These are phyloP conservation scores for Paecilomyces variotii DNA, from an alignment of 2,329 filamentous ascomycete genomes.

Conservation along the genomic window DNA sequence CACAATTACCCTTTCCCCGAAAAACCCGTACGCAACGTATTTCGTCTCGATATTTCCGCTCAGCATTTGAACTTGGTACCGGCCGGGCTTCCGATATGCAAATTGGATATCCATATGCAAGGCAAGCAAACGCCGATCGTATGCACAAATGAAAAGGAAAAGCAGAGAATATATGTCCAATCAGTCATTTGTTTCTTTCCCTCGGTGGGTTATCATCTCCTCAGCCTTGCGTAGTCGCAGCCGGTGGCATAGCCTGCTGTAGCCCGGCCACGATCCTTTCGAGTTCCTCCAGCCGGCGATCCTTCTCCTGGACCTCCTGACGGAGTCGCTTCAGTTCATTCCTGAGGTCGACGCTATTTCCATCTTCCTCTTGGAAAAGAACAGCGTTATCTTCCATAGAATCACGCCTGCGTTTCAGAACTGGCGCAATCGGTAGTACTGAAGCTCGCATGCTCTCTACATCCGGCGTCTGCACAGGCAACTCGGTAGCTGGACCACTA, in stretches of 20 bases:
- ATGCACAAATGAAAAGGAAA: constrained; percentile 20
- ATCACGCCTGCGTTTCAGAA: constrained; percentile 29
- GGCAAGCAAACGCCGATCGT: constrained; percentile 22
- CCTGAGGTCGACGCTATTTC: constrained; percentile 43
- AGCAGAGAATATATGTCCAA: constrained; percentile 4
- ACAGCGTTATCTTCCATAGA: constrained; percentile 19
- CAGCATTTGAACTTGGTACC: constrained; percentile 3
- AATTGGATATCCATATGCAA: constrained; percentile 12
- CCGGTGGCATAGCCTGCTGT: constrained; percentile 29
- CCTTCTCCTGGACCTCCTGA: constrained; percentile 55
- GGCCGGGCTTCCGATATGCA: constrained; percentile 4
- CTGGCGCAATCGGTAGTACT: constrained; percentile 17
- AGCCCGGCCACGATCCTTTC: constrained; percentile 30
- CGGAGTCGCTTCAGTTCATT: constrained; percentile 60
- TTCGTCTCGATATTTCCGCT: constrained; percentile 11
- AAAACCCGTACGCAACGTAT: neutral
- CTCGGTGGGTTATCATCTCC: neutral
- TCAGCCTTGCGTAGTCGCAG: constrained; percentile 10
- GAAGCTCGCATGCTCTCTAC: constrained; percentile 22
- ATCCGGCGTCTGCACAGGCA: constrained; percentile 22
- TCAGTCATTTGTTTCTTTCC: neutral
- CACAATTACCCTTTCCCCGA: neutral
- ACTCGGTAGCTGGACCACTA: constrained; percentile 20
- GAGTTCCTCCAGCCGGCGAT: constrained; percentile 34
- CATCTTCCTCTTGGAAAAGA: constrained; percentile 24